Evolutionary conservation across 345 rosid species (phyloP).

Genomic region (Toxicodendron radicans): DNA sequence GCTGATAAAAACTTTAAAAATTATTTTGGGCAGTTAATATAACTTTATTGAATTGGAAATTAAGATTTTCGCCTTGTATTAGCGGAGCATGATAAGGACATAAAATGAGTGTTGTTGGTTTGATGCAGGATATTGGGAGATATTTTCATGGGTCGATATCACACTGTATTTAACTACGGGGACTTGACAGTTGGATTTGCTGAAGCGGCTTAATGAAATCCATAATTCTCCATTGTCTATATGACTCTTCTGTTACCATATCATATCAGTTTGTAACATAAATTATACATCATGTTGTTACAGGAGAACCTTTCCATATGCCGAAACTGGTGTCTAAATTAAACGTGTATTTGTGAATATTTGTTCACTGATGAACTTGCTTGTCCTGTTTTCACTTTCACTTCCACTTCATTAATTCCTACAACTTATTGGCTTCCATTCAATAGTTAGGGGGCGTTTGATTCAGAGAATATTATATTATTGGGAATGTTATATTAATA

Average conservation of each 20-base stretch:
- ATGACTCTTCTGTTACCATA: background rate
- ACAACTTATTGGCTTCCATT: background rate
- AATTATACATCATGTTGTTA: background rate
- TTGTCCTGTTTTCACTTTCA: no score
- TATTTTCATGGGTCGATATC: conserved; percentile 84
- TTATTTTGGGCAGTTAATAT: background rate
- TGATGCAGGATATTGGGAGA: conserved; percentile 86
- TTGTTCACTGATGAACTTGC: background rate
- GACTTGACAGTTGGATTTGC: conserved; percentile 83
- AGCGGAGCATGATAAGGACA: background rate
- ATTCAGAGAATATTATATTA: no score
- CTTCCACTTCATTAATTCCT: background rate
- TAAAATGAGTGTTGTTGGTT: background rate
- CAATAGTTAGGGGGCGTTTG: no score
- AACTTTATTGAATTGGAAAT: background rate
- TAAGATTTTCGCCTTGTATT: no score
- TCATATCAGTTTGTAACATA: background rate
- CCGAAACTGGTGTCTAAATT: background rate
- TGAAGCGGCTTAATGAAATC: conserved; percentile 58
- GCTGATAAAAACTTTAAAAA: background rate
- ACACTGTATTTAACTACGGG: conserved; percentile 72
- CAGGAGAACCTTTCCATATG: background rate
- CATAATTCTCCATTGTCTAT: background rate
- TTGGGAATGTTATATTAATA: no score
- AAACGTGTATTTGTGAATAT: background rate